phyloP scores from a whole-genome alignment of 345 rosid species.

The Nasturtium officinale region DNA sequence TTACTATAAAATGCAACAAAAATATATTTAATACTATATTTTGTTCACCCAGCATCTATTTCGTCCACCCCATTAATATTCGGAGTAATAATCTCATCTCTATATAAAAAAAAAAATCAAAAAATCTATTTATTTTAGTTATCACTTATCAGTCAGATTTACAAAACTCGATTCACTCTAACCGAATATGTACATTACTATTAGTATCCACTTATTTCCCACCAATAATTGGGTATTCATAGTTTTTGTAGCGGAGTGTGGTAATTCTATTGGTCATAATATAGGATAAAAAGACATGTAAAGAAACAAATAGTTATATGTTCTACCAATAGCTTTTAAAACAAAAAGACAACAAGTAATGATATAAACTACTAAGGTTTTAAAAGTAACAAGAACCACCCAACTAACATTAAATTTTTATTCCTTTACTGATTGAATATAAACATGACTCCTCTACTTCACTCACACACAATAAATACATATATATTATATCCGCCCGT shows the following conservation, averaged over 20 bases:
- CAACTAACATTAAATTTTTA: constrained; percentile 39
- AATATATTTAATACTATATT: too few relatives aligned
- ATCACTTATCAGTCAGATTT: not conserved
- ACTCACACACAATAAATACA: constrained; percentile 24
- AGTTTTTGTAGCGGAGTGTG: not conserved
- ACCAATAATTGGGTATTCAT: not conserved
- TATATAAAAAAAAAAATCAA: too few relatives aligned
- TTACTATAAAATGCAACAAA: too few relatives aligned
- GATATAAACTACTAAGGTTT: constrained; percentile 30
- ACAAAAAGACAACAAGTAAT: constrained; percentile 40
- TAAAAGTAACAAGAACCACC: constrained; percentile 37
- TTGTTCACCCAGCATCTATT: not conserved
- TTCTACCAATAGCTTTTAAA: constrained; percentile 32
- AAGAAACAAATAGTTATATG: constrained; percentile 40
- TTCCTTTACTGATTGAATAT: constrained; percentile 23
- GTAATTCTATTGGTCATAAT: constrained; percentile 25
- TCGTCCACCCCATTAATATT: not conserved
- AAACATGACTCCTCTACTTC: constrained; percentile 22
- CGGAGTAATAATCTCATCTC: not conserved
- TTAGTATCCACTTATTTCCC: not conserved
- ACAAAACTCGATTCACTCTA: not conserved
- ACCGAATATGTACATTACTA: not conserved
- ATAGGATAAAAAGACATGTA: not conserved
- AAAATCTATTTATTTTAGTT: not conserved
- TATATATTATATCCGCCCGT: constrained; percentile 24